Evolutionary conservation across 2,329 filamentous ascomycete genomes (phyloP).

Genomic region (Cytospora mali): DNA sequence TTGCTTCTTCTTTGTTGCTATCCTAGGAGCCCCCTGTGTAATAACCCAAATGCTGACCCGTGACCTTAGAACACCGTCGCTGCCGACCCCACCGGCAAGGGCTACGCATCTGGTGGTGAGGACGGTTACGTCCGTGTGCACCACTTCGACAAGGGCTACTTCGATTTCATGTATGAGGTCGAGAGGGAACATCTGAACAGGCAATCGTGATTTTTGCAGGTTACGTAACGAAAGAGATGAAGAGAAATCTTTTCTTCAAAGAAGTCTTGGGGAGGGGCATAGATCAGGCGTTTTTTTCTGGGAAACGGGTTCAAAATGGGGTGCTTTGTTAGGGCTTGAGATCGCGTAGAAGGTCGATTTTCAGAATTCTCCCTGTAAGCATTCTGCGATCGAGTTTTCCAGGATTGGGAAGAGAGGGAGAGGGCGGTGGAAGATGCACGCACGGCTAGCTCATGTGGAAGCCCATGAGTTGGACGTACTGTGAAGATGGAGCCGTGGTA

Average conservation of each 20-base stretch:
- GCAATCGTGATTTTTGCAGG: conserved; percentile 32
- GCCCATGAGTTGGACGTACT: background rate
- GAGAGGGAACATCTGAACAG: conserved; percentile 75
- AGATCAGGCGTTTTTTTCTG: conserved; percentile 28
- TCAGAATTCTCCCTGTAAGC: conserved; percentile 10
- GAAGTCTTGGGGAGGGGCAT: conserved; percentile 21
- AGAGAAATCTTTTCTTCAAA: conserved; percentile 21
- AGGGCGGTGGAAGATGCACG: conserved; percentile 1
- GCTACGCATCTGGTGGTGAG: conserved; percentile 94
- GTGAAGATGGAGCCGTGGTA: background rate
- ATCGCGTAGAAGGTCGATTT: conserved; percentile 12
- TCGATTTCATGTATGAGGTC: conserved; percentile 98
- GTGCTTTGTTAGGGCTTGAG: conserved; percentile 18
- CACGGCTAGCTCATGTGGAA: background rate
- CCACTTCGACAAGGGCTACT: conserved; percentile 98
- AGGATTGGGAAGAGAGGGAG: conserved; percentile 5
- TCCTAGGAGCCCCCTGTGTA: no score
- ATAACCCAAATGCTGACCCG: background rate
- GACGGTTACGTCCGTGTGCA: conserved; percentile 98
- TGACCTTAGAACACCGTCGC: conserved; percentile 78
- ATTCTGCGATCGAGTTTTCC: conserved; percentile 18
- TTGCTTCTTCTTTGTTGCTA: background rate
- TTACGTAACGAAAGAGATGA: conserved; percentile 2
- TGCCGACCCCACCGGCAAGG: conserved; percentile 85
- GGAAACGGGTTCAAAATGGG: conserved; percentile 11